Evolutionary conservation across 2,329 filamentous ascomycete species (phyloP), one percentile per base, ranked within the genome.

Genomic region (Diatrype stigma): DNA sequence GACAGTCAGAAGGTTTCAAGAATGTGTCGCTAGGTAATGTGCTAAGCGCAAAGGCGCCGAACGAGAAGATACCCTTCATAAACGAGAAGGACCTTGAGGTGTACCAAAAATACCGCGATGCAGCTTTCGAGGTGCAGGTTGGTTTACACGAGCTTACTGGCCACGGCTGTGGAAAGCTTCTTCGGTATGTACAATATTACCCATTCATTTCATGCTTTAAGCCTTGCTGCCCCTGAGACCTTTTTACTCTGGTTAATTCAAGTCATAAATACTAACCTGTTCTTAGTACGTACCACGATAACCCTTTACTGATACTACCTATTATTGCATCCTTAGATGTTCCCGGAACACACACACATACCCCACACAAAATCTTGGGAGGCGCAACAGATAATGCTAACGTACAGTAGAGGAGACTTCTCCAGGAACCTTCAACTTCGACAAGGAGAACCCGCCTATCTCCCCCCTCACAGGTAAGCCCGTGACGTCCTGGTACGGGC

Each of bases 11-110:
- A 54, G 90, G 90, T 2, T 96, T 95, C 81, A 96, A 96, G 74
- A 95, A 95, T 60, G 90, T 95, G 12, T 96, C 90, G 11, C 80
- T 99, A 2, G 94, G 93, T 48, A 99, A 99, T 60, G 90, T 97
- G 2, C 75, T 97, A 32, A 89, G 85, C 57, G 94, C 94, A 14
- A 96, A 96, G 73, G 88, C 91, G 0, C 90, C 92, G 1, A 87
- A 96, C 63, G 93, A 97, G 75, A 88, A 89, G 59, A 88, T 96
- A 26, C 93, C 93, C 0, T 96, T 97, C 72, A 91, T 99, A 63
- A 79, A 84, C 14, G 83, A 89, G 2, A 78, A 81, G 42, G 93
- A 97, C 62, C 77, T 94, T 21, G 81, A 83, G 2, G 67, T 96
- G 4, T 97, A 87, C 70, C 81, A 87, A 60, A 87, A 88, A 65